Base-by-base conservation (phyloP, 768 basidiomycete species). In the Kwoniella bestiolae region DNA sequence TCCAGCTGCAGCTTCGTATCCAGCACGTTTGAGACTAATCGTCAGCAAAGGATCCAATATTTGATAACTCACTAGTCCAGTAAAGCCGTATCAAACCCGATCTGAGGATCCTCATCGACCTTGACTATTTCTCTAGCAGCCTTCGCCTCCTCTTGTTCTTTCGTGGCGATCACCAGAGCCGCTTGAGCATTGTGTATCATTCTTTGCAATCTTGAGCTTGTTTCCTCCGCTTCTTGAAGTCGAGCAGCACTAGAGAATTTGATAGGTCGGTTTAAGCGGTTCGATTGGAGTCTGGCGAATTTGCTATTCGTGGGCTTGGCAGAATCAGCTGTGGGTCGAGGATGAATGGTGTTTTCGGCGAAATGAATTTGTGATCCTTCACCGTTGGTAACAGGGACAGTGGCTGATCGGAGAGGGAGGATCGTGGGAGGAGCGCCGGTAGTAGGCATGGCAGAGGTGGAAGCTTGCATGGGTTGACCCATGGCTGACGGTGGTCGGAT, bases 51-150 rank as follows among this genome's bases (percentile, higher is more conserved):
- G 14, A n/a, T 28, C 26, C n/a, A 3, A 35, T 14, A 64, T 3
- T 7, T 3, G 2, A n/a, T 34, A 23, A 65, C 63, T 65, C 63
- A 65, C 63, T 65, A 65, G n/a, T 65, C 49, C 21, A 65, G 29
- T 6, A 65, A 23, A 21, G 53, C 50, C 5, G 21, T 12, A 34
- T 65, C 47, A 26, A 65, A 59, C n/a, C 31, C 23, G 5, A 25
- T 49, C 49, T 52, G 63, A 32, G 55, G 28, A 41, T 65, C 38
- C 41, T 59, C 63, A n/a, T 50, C 25, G 5, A 23, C 47, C 8
- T 47, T 23, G n/a, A 18, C 46, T 16, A 51, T 49, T 11, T 56
- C 38, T 25, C 25, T 16, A 31, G 31, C 32, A 23, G 57, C 38
- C 46, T 34, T 56, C 28, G 62, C 62, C 0, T 55, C 55, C n/a